Conservation (phyloP, 176 grass and related monocot species). For the Poa pratensis region DNA sequence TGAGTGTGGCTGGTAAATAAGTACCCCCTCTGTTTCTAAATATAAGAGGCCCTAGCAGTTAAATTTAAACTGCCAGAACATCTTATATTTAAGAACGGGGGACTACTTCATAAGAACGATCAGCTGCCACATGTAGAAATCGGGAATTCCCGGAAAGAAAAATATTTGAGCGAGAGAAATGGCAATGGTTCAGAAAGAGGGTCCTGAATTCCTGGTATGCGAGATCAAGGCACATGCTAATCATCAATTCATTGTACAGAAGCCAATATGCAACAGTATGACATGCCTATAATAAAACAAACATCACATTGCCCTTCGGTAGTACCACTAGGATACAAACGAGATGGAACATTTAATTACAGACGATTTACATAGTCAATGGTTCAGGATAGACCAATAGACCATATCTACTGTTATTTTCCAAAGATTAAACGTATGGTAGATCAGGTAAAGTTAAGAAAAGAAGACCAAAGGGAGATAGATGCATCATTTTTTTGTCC, state of each 20-base stretch:
- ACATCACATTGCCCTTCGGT: not conserved
- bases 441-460: slow-evolving; percentile 4
- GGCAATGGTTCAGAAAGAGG: not conserved
- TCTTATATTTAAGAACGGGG: no score
- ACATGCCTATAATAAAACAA: not conserved
- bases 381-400: not conserved
- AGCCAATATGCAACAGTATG: not conserved
- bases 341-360: not conserved
- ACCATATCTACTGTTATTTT: not conserved
- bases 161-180: not conserved
- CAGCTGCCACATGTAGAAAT: not conserved
- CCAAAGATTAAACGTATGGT: not conserved
- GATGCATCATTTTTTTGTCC: not conserved
- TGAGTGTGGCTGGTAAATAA: slow-evolving; percentile 14
- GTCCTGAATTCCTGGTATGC: not conserved
- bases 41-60: no score
- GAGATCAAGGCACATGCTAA: not conserved
- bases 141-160: slow-evolving; percentile 3
- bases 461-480: not conserved
- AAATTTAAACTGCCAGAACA: no score
- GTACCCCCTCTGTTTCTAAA: not conserved
- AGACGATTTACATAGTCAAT: not conserved
- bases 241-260: not conserved
- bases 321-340: slow-evolving; percentile 9
- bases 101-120: not conserved